Base-by-base conservation (phyloP, 345 rosid species). In the Citrus hindsii region DNA sequence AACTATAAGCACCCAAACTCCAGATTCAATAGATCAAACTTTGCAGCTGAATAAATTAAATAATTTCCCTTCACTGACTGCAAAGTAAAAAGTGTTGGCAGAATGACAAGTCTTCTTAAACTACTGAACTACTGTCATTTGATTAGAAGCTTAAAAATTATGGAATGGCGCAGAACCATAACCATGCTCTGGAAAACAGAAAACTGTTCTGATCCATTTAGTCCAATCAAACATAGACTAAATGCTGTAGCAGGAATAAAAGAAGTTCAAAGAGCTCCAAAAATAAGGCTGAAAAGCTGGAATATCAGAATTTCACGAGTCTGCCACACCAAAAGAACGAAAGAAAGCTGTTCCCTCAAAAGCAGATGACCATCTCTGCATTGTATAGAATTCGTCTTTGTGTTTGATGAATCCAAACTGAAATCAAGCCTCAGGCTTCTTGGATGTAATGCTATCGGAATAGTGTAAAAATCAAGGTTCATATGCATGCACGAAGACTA, bases 241-340 rank as follows among this genome's bases (percentile, higher is more conserved):
- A 79, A 76, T 66, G 71, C 69, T 28, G 32, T 42, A 33, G 25
- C 33, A 62, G 64, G 40, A n/a, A 53, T 53, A 77, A 79, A 46
- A 16, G 46, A 32, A 74, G 62, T 72, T 71, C 61, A 78, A 78
- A 55, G 73, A 53, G 8, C 46, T 46, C 37, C 33, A 37, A 1
- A 56, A 28, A 46, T 8, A 37, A 38, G 73, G 79, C 68, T n/a
- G 63, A 58, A 80, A 77, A 64, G 68, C 65, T 71, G 77, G 76
- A 82, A 48, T 25, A 76, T 42, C 24, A 68, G 62, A 74, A 33
- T 65, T 65, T 30, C 76, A 75, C 2, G 18, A 53, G 24, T 73
- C 73, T 56, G 58, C 79, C 35, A 70, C 48, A 42, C 27, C 66
- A 74, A 79, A 60, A 33, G 74, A 80, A 63, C 13, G 51, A 51